Percentiles rank a stretch among this genome's conserved stretches.
Conservation (phyloP, 805 yeast species). For the Kazachstania psychrophila region DNA sequence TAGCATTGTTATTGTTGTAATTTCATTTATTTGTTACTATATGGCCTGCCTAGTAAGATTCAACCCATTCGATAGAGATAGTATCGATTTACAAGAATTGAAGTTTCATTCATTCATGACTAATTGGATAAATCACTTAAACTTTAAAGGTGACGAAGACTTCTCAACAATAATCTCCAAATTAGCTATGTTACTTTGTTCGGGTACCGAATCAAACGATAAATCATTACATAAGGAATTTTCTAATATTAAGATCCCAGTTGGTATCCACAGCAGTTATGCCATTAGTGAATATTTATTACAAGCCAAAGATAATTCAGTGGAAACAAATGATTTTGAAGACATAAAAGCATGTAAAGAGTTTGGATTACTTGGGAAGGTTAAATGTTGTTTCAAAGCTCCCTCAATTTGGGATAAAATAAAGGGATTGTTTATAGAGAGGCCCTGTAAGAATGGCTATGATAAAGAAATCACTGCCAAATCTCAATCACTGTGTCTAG, state of each 20-base stretch:
- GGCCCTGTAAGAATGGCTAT: no score
- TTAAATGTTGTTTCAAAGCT: neutral
- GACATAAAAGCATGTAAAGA: neutral
- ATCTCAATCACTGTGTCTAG: no score
- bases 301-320: conserved; percentile 1
- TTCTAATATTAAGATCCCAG: conserved; percentile 14
- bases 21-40: conserved; percentile 46
- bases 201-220: conserved; percentile 15
- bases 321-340: neutral
- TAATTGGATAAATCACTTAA: conserved; percentile 32
- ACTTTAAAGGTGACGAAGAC: conserved; percentile 28
- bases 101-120: conserved; percentile 25
- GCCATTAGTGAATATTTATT: conserved; percentile 5
- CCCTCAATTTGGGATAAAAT: neutral
- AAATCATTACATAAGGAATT: conserved; percentile 24
- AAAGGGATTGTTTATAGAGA: no score
- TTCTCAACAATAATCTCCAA: conserved; percentile 17
- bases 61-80: conserved; percentile 14
- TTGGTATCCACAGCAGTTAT: conserved; percentile 10
- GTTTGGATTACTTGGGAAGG: neutral
- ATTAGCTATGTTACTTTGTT: conserved; percentile 18
- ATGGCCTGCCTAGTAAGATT: conserved; percentile 53
- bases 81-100: conserved; percentile 14
- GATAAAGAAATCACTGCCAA: no score
- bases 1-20: conserved; percentile 42